These are phyloP conservation scores for Coleophoma eucalyptorum DNA, from an alignment of 2,329 filamentous ascomycete genomes.

Conservation along the genomic window DNA sequence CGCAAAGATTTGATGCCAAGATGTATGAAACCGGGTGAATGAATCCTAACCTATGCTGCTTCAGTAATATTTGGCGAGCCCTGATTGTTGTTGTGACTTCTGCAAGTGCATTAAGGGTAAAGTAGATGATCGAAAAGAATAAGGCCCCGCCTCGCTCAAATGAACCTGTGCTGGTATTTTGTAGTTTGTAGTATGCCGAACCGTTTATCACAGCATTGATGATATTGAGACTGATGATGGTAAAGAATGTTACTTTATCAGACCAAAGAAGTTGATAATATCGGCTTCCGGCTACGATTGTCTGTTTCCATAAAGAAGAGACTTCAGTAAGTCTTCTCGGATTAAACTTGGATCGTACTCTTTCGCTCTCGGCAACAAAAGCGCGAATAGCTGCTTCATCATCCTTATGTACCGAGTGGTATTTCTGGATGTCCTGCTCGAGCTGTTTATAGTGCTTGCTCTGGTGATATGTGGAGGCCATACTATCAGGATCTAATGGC, in stretches of 20 bases:
- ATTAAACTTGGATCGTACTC: too few species aligned
- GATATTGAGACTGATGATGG: background rate
- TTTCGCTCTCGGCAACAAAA: background rate
- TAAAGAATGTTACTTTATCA: conserved; percentile 25
- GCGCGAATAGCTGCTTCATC: background rate
- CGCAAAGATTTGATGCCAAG: conserved; percentile 49
- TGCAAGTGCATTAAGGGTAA: conserved; percentile 62
- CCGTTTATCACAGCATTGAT: conserved; percentile 57
- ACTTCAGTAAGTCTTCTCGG: too few species aligned
- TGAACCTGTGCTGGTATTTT: conserved; percentile 47
- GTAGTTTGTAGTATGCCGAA: conserved; percentile 59
- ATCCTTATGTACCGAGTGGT: background rate
- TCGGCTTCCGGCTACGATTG: conserved; percentile 43
- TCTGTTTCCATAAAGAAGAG: conserved; percentile 29
- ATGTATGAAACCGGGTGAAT: conserved; percentile 23
- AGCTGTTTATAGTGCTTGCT: background rate
- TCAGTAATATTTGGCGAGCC: conserved; percentile 64
- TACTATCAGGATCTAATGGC: conserved; percentile 47
- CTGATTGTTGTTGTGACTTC: conserved; percentile 77
- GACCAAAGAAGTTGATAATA: conserved; percentile 16
- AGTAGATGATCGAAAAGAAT: conserved; percentile 18
- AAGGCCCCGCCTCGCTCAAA: conserved; percentile 63
- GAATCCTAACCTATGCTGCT: conserved; percentile 48
- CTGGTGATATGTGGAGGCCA: conserved; percentile 31
- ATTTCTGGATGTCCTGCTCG: background rate